Evolutionary conservation across 371 early-diverging fungal species (phyloP).

Genomic region (Mortierella sp.): DNA sequence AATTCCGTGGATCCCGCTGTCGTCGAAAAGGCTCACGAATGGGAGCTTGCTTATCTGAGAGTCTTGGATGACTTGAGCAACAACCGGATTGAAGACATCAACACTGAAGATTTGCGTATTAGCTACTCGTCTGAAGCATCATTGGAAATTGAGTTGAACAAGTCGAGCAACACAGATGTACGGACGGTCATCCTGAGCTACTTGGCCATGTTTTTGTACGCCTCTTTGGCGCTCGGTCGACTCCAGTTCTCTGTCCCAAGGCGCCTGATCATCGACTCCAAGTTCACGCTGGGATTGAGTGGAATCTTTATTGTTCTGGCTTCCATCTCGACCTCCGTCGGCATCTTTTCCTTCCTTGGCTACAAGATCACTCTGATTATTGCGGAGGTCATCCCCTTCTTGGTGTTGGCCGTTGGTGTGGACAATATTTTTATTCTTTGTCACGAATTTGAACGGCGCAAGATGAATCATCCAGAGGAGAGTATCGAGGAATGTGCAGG

Average conservation of each 20-base stretch:
- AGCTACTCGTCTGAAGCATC: slow-evolving; percentile 80
- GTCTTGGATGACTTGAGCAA: slow-evolving; percentile 56
- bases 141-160: slow-evolving; percentile 73
- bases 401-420: slow-evolving; percentile 84
- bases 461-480: slow-evolving; percentile 58
- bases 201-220: slow-evolving; percentile 80
- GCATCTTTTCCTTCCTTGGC: slow-evolving; percentile 73
- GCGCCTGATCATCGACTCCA: slow-evolving; percentile 72
- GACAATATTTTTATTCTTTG: slow-evolving; percentile 84
- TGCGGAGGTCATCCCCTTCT: slow-evolving; percentile 84
- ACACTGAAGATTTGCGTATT: slow-evolving; percentile 59
- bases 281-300: slow-evolving; percentile 72
- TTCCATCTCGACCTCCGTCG: slow-evolving; percentile 75
- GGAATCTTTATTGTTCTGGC: slow-evolving; percentile 80
- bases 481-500: slow-evolving; percentile 66
- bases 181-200: slow-evolving; percentile 73
- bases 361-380: slow-evolving; percentile 78
- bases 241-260: slow-evolving; percentile 53
- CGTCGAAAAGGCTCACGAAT: slow-evolving; percentile 62
- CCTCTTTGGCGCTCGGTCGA: slow-evolving; percentile 73
- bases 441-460: slow-evolving; percentile 72
- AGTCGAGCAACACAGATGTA: slow-evolving; percentile 74
- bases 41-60: slow-evolving; percentile 67
- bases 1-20: slow-evolving; percentile 64
- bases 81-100: slow-evolving; percentile 38